Base-by-base conservation (phyloP, 1,139 yeast genomes). In the Nakaseomyces nivariensis region DNA sequence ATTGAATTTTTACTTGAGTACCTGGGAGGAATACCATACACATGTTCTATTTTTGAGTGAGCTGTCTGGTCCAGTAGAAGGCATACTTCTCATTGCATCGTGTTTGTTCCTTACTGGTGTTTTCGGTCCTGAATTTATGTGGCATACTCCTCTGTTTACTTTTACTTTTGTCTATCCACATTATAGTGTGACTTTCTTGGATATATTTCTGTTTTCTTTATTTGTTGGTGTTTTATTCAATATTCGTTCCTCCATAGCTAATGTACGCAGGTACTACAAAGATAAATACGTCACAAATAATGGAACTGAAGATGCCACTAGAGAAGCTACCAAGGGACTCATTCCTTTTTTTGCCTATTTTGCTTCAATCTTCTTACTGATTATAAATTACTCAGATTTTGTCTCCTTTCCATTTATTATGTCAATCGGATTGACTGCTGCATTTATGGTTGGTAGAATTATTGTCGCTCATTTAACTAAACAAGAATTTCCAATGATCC, bases 1-100 rank as follows among this genome's bases (percentile, higher is more conserved):
- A 47, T 76, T 81, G 57, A 90, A 90, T 68, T 90, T 90, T 64
- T 90, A 89, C 64, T 68, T 86, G 50, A 82, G 95, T 43, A 90
- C 97, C 0, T 90, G 97, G 97, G 97, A 90, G 69, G 96, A 89
- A 63, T 90, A 80, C 64, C 94, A 89, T 62, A 90, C 97, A 0
- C 95, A 89, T 58, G 82, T 82, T 27, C 72, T 90, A 52, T 90
- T 75, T 66, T 72, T 90, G 49, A 81, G 94, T 42, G 79, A 77
- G 53, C 81, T 87, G 59, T 85, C 95, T 11, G 97, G 97, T 0
- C 97, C 97, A 0, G 97, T 90, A 1, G 97, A 90, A 67, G 97
- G 97, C 3, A 85, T 89, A 36, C 67, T 88, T 56, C 75, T 83
- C 71, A 73, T 88, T 48, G 67, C 79, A 38, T 67, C 61, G 0